A percentile compares a stretch with the other conserved stretches of the same genome.
phyloP scores from a whole-genome alignment of 2,329 filamentous ascomycete species.

The Calonectria crousiana region DNA sequence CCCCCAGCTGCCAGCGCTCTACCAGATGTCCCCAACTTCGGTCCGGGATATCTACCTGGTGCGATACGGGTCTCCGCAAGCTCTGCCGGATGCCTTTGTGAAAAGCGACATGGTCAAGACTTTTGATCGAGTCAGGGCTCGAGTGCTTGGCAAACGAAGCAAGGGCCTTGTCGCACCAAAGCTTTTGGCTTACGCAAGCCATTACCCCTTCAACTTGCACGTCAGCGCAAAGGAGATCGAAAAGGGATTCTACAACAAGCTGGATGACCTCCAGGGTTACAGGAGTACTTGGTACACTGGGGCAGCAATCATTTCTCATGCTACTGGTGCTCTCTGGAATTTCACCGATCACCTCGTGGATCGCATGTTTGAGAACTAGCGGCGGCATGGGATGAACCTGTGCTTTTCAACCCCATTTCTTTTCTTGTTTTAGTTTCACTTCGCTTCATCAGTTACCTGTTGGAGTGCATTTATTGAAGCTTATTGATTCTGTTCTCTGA shows the following conservation, averaged over 20 bases:
- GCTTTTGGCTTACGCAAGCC: slow-evolving; percentile 31
- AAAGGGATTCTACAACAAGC: slow-evolving; percentile 29
- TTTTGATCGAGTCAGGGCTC: slow-evolving; percentile 27
- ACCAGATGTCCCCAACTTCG: slow-evolving; percentile 34
- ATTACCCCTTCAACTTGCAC: slow-evolving; percentile 34
- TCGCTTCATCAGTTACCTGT: neutral
- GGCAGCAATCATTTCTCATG: slow-evolving; percentile 32
- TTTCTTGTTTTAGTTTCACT: neutral
- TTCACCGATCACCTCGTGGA: slow-evolving; percentile 35
- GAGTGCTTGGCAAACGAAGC: neutral
- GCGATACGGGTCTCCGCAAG: slow-evolving; percentile 25
- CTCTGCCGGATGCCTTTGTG: slow-evolving; percentile 12
- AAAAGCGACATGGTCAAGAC: slow-evolving; percentile 29
- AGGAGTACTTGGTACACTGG: slow-evolving; percentile 36
- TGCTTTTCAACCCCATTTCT: neutral
- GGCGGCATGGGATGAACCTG: neutral
- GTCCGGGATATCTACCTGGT: slow-evolving; percentile 25
- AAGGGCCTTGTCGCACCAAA: slow-evolving; percentile 12
- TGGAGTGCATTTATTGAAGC: neutral
- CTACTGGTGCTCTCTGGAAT: slow-evolving; percentile 35
- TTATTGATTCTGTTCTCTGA: no score
- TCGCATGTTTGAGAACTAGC: slow-evolving; percentile 23
- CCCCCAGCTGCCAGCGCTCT: slow-evolving; percentile 27
- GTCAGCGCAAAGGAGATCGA: slow-evolving; percentile 26
- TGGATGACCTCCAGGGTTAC: slow-evolving; percentile 32